Conservation (phyloP, 192 early-diverging fungal genomes). For the Coemansia sp. region DNA sequence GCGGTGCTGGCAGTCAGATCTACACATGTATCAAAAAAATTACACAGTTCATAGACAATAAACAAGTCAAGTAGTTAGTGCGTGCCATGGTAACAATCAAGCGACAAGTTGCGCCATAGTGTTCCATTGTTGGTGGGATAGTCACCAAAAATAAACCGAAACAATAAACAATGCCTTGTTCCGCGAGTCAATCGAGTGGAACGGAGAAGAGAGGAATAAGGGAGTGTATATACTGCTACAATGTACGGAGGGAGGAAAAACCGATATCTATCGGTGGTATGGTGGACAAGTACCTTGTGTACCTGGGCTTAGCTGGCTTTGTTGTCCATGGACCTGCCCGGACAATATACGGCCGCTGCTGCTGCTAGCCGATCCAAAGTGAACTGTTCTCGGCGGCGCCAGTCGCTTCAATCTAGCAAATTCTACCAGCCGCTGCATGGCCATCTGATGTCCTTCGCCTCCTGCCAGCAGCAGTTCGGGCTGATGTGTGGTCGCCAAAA, state of each 20-base stretch:
- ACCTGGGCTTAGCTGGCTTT: slow-evolving; percentile 8
- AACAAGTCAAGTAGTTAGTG: not conserved
- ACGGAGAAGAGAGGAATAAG: not conserved
- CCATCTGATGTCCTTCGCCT: slow-evolving; percentile 15
- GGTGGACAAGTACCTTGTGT: slow-evolving; percentile 12
- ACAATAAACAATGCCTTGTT: not conserved
- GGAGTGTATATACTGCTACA: slow-evolving; percentile 5
- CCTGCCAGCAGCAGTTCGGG: slow-evolving; percentile 8
- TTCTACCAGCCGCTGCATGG: slow-evolving; percentile 37
- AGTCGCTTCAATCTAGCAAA: slow-evolving; percentile 47
- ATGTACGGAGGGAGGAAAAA: not conserved
- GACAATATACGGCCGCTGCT: not conserved
- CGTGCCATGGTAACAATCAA: not conserved
- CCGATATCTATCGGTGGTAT: slow-evolving; percentile 9
- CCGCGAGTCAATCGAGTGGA: not conserved
- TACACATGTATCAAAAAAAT: not conserved
- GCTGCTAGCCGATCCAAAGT: slow-evolving; percentile 5
- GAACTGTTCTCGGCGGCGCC: slow-evolving; percentile 17
- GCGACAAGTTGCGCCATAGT: not conserved
- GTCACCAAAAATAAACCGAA: not conserved
- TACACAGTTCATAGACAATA: not conserved
- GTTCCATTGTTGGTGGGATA: not conserved
- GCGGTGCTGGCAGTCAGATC: not conserved
- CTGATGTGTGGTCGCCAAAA: slow-evolving; percentile 23
- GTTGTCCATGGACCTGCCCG: slow-evolving; percentile 4